These are phyloP conservation scores for Gracilaria gracilis DNA, from an alignment of 23 red algal genomes.

Conservation along the genomic window DNA sequence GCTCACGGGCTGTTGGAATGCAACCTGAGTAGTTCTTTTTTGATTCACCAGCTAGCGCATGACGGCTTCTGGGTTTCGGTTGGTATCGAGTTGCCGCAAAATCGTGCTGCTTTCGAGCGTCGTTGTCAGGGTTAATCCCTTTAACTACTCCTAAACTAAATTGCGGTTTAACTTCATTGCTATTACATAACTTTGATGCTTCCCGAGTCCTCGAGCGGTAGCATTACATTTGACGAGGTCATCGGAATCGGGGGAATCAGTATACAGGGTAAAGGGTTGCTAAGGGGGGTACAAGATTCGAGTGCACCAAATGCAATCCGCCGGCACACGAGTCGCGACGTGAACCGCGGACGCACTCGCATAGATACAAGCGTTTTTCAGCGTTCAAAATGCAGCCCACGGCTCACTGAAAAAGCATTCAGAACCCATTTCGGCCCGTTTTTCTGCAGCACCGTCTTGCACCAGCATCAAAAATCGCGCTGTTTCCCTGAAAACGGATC, in stretches of 20 bases:
- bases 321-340: background rate
- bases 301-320: background rate
- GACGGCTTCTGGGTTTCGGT: background rate
- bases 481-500: conserved; percentile 43
- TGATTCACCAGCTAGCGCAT: background rate
- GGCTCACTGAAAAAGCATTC: background rate
- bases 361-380: background rate
- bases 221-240: background rate
- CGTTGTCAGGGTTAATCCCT: background rate
- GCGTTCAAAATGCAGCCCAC: background rate
- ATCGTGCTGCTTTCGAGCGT: background rate
- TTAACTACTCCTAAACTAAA: background rate
- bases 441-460: background rate
- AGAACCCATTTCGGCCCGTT: background rate
- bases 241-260: background rate
- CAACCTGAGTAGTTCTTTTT: background rate
- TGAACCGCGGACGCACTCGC: no score
- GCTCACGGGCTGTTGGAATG: background rate
- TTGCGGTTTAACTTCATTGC: background rate
- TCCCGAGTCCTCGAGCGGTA: background rate
- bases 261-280: no score
- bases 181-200: background rate
- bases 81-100: background rate
- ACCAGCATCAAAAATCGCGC: conserved; percentile 5
- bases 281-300: no score